These are phyloP conservation scores for Alternaria postmessia DNA, from an alignment of 2,329 filamentous ascomycete genomes.

Conservation along the genomic window DNA sequence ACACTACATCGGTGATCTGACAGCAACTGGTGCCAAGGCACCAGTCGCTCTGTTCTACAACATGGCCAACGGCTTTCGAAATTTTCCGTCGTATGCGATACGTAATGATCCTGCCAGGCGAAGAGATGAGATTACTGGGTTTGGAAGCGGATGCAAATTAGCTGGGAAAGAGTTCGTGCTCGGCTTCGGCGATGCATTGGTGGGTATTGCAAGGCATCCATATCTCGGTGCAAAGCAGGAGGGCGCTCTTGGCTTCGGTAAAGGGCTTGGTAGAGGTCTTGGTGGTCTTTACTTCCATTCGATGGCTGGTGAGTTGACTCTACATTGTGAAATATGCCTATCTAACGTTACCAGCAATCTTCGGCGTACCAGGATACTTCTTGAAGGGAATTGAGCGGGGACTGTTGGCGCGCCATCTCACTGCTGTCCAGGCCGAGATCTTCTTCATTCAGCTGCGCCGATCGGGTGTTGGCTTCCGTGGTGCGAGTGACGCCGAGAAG, in stretches of 20 bases:
- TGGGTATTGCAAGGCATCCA: slow-evolving; percentile 79
- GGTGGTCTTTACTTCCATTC: background rate
- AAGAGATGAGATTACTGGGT: slow-evolving; percentile 61
- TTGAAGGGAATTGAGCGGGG: slow-evolving; percentile 20
- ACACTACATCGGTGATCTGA: slow-evolving; percentile 23
- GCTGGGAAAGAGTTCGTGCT: slow-evolving; percentile 75
- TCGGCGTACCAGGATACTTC: slow-evolving; percentile 21
- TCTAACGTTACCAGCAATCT: slow-evolving; percentile 14
- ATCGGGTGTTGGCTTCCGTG: slow-evolving; percentile 3
- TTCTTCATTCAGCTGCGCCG: slow-evolving; percentile 20
- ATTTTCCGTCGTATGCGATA: slow-evolving; percentile 26
- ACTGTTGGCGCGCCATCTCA: slow-evolving; percentile 15
- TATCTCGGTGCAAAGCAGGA: slow-evolving; percentile 70
- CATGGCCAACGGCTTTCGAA: slow-evolving; percentile 29
- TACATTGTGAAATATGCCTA: background rate
- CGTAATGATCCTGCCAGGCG: slow-evolving; percentile 23
- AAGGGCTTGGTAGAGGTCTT: slow-evolving; percentile 43
- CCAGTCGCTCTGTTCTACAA: slow-evolving; percentile 33
- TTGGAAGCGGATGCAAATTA: slow-evolving; percentile 75
- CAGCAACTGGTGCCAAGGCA: slow-evolving; percentile 18
- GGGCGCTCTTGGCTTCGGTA: slow-evolving; percentile 65
- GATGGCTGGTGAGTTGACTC: slow-evolving; percentile 1
- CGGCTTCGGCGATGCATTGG: slow-evolving; percentile 78
- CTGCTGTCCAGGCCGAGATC: slow-evolving; percentile 21
- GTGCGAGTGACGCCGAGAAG: background rate